phyloP scores from a whole-genome alignment of 768 basidiomycete genomes.

The Suillus placidus region DNA sequence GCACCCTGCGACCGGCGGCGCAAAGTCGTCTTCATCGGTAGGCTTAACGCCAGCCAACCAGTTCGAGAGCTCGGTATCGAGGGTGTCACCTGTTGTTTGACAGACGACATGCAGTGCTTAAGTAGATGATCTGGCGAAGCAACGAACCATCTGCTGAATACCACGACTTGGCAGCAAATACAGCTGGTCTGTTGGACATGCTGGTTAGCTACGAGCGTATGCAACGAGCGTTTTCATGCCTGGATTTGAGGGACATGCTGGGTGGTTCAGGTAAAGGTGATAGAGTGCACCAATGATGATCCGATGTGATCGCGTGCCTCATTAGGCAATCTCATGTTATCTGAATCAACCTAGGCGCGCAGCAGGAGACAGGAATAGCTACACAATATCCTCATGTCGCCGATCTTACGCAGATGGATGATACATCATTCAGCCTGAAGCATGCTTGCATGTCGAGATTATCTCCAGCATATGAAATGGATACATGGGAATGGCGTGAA shows the following conservation, averaged over 20 bases:
- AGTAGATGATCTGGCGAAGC: constrained; percentile 17
- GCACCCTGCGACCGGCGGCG: constrained; percentile 67
- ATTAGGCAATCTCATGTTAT: constrained; percentile 25
- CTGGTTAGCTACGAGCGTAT: constrained; percentile 8
- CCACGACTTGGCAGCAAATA: constrained; percentile 86
- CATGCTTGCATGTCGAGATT: constrained; percentile 50
- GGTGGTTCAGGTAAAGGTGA: constrained; percentile 14
- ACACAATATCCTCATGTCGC: not conserved
- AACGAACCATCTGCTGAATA: constrained; percentile 70
- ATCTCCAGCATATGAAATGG: constrained; percentile 53
- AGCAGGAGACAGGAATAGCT: not conserved
- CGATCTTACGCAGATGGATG: not conserved
- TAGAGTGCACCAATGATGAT: constrained; percentile 12
- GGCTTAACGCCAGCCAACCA: constrained; percentile 66
- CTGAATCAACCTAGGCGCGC: not conserved
- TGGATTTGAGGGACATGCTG: constrained; percentile 27
- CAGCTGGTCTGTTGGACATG: constrained; percentile 50
- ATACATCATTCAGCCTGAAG: constrained; percentile 34
- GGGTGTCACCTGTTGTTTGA: constrained; percentile 48
- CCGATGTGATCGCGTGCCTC: constrained; percentile 21
- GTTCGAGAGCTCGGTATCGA: constrained; percentile 60
- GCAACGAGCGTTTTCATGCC: constrained; percentile 22
- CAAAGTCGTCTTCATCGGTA: constrained; percentile 48
- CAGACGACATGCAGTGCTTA: constrained; percentile 15
- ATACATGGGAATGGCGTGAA: constrained; percentile 51